Evolutionary conservation across 2,329 filamentous ascomycete genomes (phyloP), one percentile per base, ranked within the genome.

Genomic region (Aspergillus ibericus): DNA sequence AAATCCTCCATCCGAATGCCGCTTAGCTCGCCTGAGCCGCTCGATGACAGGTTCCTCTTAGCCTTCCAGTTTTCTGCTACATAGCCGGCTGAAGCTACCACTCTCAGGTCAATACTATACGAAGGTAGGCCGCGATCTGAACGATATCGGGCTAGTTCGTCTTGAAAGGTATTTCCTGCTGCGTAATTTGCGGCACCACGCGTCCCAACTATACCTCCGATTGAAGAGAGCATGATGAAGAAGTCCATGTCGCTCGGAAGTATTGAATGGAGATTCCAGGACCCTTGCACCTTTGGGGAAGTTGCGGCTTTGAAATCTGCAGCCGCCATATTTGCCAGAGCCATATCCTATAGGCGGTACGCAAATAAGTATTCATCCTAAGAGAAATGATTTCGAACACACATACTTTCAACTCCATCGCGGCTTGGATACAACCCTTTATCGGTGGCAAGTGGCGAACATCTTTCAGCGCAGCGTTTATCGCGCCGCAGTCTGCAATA

Each of bases 141-240:
- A 10, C 12, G 54, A n/a, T 50, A 59, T 38, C 48, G 56, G 2
- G 70, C 70, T 18, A 74, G 57, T 5, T 65, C 67, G 40, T 72
- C 70, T 49, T 74, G 66, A 61, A 68, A 77, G 2, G 71, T 66
- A 53, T 70, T 69, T 20, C 63, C 73, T 13, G 74, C 73, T 1
- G 69, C 66, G 55, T 77, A 77, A 60, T 76, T 79, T 5, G 78
- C 71, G 49, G 82, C 68, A 7, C 75, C 74, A 2, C 72, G 58
- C 46, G 77, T 77, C 4, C 80, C 80, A 2, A 78, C 64, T n/a
- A 81, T 63, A 4, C 73, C 73, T 35, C 74, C 70, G 3, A 71
- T 58, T 1, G 75, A 77, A 0, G 72, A 75, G 1, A 77, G 63
- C 54, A 73, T 68, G 58, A 75, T 58, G 59, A 78, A 77, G 62